Percentiles rank a stretch among this genome's conserved stretches.
These are phyloP conservation scores for Diplogelasinospora grovesii DNA, from an alignment of 495 filamentous ascomycete genomes.

Conservation along the genomic window DNA sequence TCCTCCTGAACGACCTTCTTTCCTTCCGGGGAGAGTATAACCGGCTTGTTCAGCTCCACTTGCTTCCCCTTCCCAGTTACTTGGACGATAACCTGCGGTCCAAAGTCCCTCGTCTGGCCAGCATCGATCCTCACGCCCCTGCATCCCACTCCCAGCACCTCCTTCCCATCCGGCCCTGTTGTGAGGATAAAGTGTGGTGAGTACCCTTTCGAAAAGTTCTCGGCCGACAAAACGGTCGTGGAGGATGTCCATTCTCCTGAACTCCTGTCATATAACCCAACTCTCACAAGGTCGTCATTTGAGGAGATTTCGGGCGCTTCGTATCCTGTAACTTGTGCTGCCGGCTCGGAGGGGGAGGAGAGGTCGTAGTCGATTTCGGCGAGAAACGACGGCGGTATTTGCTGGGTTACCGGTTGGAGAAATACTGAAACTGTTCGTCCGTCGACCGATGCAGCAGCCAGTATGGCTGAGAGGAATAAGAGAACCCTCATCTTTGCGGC, in stretches of 20 bases:
- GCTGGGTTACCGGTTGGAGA: constrained; percentile 35
- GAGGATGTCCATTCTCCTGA: constrained; percentile 38
- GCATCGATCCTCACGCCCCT: constrained; percentile 46
- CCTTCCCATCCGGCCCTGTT: constrained; percentile 31
- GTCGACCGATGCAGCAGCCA: constrained; percentile 22
- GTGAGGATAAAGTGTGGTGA: constrained; percentile 41
- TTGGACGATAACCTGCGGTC: constrained; percentile 47
- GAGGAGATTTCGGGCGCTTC: constrained; percentile 40
- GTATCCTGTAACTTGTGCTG: constrained; percentile 35
- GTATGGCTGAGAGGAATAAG: constrained; percentile 18
- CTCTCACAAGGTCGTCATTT: constrained; percentile 33
- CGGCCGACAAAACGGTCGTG: constrained; percentile 37
- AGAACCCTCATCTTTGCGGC: constrained; percentile 12
- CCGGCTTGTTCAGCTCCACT: constrained; percentile 57
- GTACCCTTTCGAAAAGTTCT: constrained; percentile 49
- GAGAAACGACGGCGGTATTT: constrained; percentile 30
- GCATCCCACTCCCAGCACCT: constrained; percentile 34
- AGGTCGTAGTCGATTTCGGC: constrained; percentile 43
- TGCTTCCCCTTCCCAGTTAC: constrained; percentile 41
- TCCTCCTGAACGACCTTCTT: constrained; percentile 49
- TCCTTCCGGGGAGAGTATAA: constrained; percentile 57
- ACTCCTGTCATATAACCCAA: constrained; percentile 42
- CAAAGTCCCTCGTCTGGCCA: constrained; percentile 49
- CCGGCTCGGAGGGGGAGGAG: neutral
- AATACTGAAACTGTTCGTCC: constrained; percentile 32